These are phyloP conservation scores for Remersonia thermophila DNA, from an alignment of 2,329 filamentous ascomycete genomes.

Conservation along the genomic window DNA sequence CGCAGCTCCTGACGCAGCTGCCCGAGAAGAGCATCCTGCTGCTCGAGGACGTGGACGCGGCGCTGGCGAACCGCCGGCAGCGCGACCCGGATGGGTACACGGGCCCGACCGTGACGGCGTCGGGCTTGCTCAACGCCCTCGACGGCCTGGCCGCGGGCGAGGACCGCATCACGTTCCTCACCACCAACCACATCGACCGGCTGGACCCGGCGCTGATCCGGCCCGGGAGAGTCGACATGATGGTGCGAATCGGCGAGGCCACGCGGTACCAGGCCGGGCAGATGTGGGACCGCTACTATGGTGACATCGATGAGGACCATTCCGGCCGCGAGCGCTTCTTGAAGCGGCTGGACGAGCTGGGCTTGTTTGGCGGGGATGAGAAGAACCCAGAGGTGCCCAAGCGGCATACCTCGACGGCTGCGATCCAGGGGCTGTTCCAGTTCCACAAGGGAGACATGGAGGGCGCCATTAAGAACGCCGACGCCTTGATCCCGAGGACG, in stretches of 20 bases:
- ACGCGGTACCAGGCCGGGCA: slow-evolving; percentile 70
- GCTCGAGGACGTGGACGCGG: slow-evolving; percentile 83
- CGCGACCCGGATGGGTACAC: slow-evolving; percentile 71
- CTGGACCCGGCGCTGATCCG: slow-evolving; percentile 81
- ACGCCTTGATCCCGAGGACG: slow-evolving; percentile 47
- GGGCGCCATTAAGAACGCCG: slow-evolving; percentile 72
- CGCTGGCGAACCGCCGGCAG: slow-evolving; percentile 70
- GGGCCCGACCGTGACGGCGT: slow-evolving; percentile 86
- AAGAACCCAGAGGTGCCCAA: slow-evolving; percentile 33
- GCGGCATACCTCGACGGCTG: slow-evolving; percentile 67
- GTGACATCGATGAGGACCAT: slow-evolving; percentile 58
- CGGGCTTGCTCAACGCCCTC: slow-evolving; percentile 70
- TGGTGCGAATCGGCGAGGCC: slow-evolving; percentile 76
- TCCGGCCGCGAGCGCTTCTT: slow-evolving; percentile 58
- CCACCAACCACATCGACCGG: slow-evolving; percentile 85
- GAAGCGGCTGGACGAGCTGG: slow-evolving; percentile 52
- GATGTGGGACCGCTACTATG: slow-evolving; percentile 95
- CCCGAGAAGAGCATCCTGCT: slow-evolving; percentile 72
- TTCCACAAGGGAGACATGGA: slow-evolving; percentile 89
- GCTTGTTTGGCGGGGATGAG: slow-evolving; percentile 49
- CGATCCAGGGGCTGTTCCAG: slow-evolving; percentile 85
- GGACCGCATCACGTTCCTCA: slow-evolving; percentile 85
- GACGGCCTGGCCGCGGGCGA: slow-evolving; percentile 93
- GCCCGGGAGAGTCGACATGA: slow-evolving; percentile 89
- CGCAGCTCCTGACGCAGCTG: slow-evolving; percentile 73